Evolutionary conservation across 805 yeast species (phyloP).

Genomic region (Dipodascopsis tothii): DNA sequence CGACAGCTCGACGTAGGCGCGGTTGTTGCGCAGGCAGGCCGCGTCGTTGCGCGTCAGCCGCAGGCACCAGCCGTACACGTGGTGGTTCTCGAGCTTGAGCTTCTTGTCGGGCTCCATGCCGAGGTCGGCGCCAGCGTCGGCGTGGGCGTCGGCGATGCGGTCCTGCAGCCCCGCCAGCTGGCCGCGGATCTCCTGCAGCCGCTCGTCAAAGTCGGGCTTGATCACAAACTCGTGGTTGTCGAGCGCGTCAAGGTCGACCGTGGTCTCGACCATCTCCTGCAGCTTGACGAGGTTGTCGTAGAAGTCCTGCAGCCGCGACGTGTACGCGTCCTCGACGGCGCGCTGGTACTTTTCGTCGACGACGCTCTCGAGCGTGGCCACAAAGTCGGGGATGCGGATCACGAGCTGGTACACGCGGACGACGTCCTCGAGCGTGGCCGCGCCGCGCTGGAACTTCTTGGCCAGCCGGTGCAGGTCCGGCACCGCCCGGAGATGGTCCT

Average conservation of each 20-base stretch:
- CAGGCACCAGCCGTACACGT: slow-evolving; percentile 88
- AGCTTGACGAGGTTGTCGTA: slow-evolving; percentile 53
- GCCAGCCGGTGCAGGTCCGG: slow-evolving; percentile 78
- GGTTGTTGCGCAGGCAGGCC: slow-evolving; percentile 51
- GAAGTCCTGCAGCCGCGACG: slow-evolving; percentile 45
- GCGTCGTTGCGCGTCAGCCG: slow-evolving; percentile 84
- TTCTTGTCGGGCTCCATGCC: slow-evolving; percentile 80
- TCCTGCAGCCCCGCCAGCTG: slow-evolving; percentile 49
- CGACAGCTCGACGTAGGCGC: slow-evolving; percentile 64
- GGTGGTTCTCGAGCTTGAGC: slow-evolving; percentile 81
- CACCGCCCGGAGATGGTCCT: slow-evolving; percentile 57
- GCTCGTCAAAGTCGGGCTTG: slow-evolving; percentile 82
- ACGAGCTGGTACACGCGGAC: slow-evolving; percentile 80
- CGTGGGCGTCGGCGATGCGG: slow-evolving; percentile 54
- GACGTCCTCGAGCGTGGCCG: slow-evolving; percentile 76
- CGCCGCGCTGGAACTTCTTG: slow-evolving; percentile 51
- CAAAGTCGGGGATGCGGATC: slow-evolving; percentile 59
- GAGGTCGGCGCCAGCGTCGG: slow-evolving; percentile 62
- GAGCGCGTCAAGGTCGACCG: slow-evolving; percentile 77
- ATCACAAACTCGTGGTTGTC: slow-evolving; percentile 78
- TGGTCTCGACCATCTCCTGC: slow-evolving; percentile 83
- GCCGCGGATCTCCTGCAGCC: slow-evolving; percentile 52
- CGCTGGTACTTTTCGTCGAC: slow-evolving; percentile 33
- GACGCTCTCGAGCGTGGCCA: slow-evolving; percentile 42
- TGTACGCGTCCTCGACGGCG: slow-evolving; percentile 49